These are phyloP conservation scores for Rehmannia glutinosa DNA, from an alignment of 257 asterid genomes.

Conservation along the genomic window DNA sequence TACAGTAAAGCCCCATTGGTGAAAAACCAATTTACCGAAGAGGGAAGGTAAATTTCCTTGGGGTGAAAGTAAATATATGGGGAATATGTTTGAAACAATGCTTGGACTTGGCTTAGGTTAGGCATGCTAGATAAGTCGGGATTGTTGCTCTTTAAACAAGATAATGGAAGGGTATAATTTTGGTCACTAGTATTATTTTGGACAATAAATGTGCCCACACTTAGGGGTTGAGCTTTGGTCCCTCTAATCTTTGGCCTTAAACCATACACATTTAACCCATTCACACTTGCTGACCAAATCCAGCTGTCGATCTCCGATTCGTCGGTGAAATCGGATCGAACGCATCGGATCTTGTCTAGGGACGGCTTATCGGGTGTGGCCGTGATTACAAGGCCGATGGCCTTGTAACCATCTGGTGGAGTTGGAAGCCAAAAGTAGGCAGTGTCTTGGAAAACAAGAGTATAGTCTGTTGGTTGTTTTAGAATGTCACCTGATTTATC, in stretches of 20 bases:
- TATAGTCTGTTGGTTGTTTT: constrained; percentile 60
- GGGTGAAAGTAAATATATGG: constrained; percentile 75
- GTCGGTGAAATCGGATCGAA: constrained; percentile 59
- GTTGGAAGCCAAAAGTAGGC: constrained; percentile 77
- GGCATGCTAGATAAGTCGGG: constrained; percentile 43
- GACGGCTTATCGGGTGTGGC: constrained; percentile 64
- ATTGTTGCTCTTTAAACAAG: constrained; percentile 63
- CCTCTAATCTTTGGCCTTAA: constrained; percentile 62
- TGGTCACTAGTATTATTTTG: constrained; percentile 10
- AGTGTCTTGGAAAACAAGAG: constrained; percentile 30
- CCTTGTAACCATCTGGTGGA: constrained; percentile 65
- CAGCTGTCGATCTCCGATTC: constrained; percentile 40
- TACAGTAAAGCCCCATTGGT: constrained; percentile 53
- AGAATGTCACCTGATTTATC: constrained; percentile 43
- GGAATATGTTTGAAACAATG: constrained; percentile 47
- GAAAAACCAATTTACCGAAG: constrained; percentile 83
- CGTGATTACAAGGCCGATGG: constrained; percentile 68
- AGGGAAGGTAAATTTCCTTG: constrained; percentile 57
- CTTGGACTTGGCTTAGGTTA: constrained; percentile 40
- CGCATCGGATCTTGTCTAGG: constrained; percentile 55
- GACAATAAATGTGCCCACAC: constrained; percentile 46
- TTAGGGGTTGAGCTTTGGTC: constrained; percentile 34
- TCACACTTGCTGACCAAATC: constrained; percentile 59
- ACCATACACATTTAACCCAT: constrained; percentile 32
- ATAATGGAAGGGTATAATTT: constrained; percentile 14